Evolutionary conservation across 352 stramenopile species (phyloP).

Genomic region (Phytophthora capsici): DNA sequence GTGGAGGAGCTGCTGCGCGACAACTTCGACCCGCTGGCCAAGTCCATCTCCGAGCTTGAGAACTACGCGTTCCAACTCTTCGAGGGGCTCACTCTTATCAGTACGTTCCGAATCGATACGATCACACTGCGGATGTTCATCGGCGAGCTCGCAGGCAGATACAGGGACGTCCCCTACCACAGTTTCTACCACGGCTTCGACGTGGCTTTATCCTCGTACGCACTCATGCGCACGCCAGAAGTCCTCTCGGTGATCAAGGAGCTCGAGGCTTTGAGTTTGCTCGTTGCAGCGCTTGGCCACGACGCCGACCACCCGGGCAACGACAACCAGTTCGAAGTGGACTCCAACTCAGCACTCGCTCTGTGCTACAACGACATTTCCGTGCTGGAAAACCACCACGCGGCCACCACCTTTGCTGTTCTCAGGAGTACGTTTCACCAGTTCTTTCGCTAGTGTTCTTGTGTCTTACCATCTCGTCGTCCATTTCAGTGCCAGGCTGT

Average conservation of each 20-base stretch:
- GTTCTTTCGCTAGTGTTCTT: not conserved
- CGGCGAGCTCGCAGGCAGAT: conserved; percentile 55
- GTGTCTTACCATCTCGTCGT: conserved; percentile 13
- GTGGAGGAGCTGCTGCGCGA: conserved; percentile 60
- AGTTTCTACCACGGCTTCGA: conserved; percentile 90
- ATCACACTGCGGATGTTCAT: conserved; percentile 60
- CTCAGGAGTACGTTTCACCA: conserved; percentile 48
- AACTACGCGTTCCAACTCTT: conserved; percentile 70
- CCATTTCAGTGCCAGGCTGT: conserved; percentile 45
- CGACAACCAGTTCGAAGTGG: conserved; percentile 91
- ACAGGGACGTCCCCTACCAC: conserved; percentile 83
- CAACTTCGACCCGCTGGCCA: conserved; percentile 67
- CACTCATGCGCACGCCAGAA: conserved; percentile 57
- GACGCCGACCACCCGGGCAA: conserved; percentile 90
- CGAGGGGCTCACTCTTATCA: conserved; percentile 60
- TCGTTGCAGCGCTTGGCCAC: conserved; percentile 86
- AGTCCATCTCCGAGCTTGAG: conserved; percentile 62
- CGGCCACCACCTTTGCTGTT: conserved; percentile 76
- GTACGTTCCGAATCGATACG: conserved; percentile 72
- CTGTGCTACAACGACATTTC: conserved; percentile 92
- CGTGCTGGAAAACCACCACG: conserved; percentile 90
- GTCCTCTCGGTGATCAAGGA: conserved; percentile 75
- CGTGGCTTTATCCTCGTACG: conserved; percentile 72
- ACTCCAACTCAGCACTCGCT: conserved; percentile 75
- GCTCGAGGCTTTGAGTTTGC: conserved; percentile 74